Percentiles rank a stretch among this genome's conserved stretches.
Evolutionary conservation across 2,329 filamentous ascomycete species (phyloP).

Genomic region (Cytospora chrysosperma): DNA sequence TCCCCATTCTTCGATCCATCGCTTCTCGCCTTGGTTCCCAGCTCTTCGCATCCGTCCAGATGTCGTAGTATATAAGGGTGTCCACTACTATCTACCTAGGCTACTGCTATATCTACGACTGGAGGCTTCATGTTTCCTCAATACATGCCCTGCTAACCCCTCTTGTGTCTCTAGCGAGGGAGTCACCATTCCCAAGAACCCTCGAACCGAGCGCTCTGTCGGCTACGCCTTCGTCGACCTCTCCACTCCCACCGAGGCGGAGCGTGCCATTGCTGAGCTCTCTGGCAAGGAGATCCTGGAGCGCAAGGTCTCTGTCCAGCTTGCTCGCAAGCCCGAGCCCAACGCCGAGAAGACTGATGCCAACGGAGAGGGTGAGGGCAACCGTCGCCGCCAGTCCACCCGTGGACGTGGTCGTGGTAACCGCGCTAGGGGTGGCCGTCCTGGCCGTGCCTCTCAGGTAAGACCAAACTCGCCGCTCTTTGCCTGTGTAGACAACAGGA

Average conservation of each 20-base stretch:
- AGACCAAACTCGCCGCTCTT: slow-evolving; percentile 29
- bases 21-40: not conserved
- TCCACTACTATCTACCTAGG: not conserved
- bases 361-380: slow-evolving; percentile 74
- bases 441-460: slow-evolving; percentile 61
- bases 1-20: no score
- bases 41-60: not conserved
- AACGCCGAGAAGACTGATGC: slow-evolving; percentile 73
- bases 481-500: not conserved
- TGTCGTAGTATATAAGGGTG: not conserved
- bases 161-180: slow-evolving; percentile 71
- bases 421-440: slow-evolving; percentile 62
- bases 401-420: slow-evolving; percentile 66
- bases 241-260: slow-evolving; percentile 88
- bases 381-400: slow-evolving; percentile 61
- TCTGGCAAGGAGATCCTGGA: slow-evolving; percentile 97
- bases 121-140: not conserved
- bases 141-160: slow-evolving; percentile 35
- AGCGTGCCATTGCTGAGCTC: slow-evolving; percentile 91
- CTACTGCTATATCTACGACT: not conserved
- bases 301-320: slow-evolving; percentile 98
- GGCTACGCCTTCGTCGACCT: slow-evolving; percentile 99
- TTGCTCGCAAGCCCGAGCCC: slow-evolving; percentile 94
- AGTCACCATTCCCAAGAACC: slow-evolving; percentile 98
- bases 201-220: slow-evolving; percentile 95